Evolutionary conservation across 306 rosid genomes (phyloP).

Genomic region (Dalbergia cochinchinensis): DNA sequence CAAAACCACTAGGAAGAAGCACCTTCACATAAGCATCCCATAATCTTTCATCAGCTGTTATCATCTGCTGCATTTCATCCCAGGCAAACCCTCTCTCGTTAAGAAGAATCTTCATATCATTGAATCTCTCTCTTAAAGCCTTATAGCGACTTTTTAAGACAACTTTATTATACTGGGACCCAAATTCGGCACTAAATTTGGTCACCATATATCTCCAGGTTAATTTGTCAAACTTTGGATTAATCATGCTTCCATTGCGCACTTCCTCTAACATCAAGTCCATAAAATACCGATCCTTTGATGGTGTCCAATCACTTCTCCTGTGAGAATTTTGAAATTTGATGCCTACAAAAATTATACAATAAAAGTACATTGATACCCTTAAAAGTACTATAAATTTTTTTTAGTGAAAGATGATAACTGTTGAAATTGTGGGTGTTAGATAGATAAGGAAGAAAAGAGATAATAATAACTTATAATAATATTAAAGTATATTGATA

Average conservation of each 20-base stretch:
- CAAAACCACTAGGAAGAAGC: conserved; percentile 27
- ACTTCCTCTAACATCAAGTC: conserved; percentile 68
- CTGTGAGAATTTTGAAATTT: conserved; percentile 40
- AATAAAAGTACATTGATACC: not conserved
- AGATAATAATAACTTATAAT: too few species aligned
- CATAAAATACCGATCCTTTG: conserved; percentile 62
- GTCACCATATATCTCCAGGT: conserved; percentile 65
- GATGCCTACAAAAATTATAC: conserved; percentile 47
- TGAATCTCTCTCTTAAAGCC: conserved; percentile 57
- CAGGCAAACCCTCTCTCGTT: conserved; percentile 60
- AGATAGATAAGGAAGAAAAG: too few species aligned
- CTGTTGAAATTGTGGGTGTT: too few species aligned
- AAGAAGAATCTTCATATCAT: conserved; percentile 62
- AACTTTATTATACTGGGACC: conserved; percentile 54
- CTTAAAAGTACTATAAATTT: not conserved
- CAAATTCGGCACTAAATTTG: conserved; percentile 64
- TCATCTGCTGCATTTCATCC: conserved; percentile 67
- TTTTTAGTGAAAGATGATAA: not conserved
- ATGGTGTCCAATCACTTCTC: conserved; percentile 62
- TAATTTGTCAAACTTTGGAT: conserved; percentile 52
- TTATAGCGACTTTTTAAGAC: conserved; percentile 55
- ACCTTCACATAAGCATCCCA: conserved; percentile 69
- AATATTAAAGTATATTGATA: too few species aligned
- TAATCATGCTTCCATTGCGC: conserved; percentile 55
- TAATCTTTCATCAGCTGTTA: conserved; percentile 55